Conservation (phyloP, 352 stramenopile species). For the Phytopythium sindhum region DNA sequence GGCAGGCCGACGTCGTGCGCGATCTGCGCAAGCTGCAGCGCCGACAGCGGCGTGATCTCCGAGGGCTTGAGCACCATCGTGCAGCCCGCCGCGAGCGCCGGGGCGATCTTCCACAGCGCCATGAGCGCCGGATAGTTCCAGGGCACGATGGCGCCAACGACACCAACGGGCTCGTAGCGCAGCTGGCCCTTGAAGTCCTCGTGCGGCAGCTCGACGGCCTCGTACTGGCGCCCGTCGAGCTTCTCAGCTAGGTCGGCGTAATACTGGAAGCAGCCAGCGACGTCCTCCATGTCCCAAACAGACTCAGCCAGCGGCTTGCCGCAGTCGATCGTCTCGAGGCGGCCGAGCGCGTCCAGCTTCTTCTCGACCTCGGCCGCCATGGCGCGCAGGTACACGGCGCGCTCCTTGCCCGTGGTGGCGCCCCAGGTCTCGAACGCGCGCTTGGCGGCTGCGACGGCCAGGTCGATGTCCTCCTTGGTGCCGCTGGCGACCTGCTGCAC, state of each 20-base stretch:
- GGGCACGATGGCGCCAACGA: constrained; percentile 64
- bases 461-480: constrained; percentile 42
- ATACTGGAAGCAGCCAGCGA: constrained; percentile 58
- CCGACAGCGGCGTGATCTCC: constrained; percentile 91
- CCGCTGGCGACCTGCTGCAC: constrained; percentile 46
- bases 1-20: constrained; percentile 56
- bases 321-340: constrained; percentile 63
- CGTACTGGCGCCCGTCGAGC: constrained; percentile 49
- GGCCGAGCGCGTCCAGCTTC: constrained; percentile 32
- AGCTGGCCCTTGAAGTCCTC: constrained; percentile 45
- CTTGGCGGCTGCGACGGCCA: constrained; percentile 43
- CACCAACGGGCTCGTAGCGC: constrained; percentile 66
- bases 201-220: constrained; percentile 36
- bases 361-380: constrained; percentile 43
- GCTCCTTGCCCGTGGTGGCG: constrained; percentile 37
- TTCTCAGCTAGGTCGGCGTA: constrained; percentile 48
- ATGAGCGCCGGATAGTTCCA: constrained; percentile 68
- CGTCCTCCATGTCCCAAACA: constrained; percentile 71
- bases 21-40: constrained; percentile 71
- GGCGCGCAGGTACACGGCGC: constrained; percentile 45
- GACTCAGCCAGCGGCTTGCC: constrained; percentile 63
- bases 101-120: constrained; percentile 75
- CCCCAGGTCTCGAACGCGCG: constrained; percentile 45
- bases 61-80: constrained; percentile 93
- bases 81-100: constrained; percentile 91